Evolutionary conservation across 202 grass and related monocot species (phyloP).

Genomic region (Digitaria exilis): DNA sequence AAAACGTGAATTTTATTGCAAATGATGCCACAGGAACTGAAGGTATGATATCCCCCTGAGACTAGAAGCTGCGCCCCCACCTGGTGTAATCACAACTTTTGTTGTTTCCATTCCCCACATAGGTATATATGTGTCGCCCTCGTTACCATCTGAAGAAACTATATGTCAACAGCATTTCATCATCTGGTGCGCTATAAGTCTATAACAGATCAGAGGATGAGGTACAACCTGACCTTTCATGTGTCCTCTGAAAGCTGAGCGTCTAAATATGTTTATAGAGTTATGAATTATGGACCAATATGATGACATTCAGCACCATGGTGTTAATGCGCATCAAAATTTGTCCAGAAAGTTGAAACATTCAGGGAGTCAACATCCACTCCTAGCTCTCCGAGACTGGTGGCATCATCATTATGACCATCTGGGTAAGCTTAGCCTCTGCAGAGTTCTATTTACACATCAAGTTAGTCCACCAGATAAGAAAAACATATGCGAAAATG

Average conservation of each 20-base stretch:
- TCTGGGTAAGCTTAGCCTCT: neutral
- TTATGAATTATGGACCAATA: neutral
- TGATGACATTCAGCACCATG: conserved; percentile 1
- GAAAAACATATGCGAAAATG: too few species aligned
- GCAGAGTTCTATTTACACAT: conserved; percentile 1
- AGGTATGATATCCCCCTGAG: conserved; percentile 6
- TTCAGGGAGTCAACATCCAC: neutral
- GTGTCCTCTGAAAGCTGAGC: neutral
- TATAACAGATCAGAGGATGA: conserved; percentile 26
- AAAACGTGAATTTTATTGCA: neutral
- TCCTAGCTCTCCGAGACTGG: neutral
- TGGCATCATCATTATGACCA: neutral
- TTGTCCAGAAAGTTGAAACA: neutral
- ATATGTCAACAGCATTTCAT: conserved; percentile 49
- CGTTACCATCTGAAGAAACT: conserved; percentile 41
- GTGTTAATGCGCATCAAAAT: neutral
- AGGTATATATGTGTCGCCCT: neutral
- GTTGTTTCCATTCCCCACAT: conserved; percentile 1
- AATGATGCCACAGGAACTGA: too few species aligned
- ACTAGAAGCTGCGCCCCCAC: conserved; percentile 10
- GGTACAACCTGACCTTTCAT: conserved; percentile 1
- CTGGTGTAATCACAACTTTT: neutral
- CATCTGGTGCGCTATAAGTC: conserved; percentile 15
- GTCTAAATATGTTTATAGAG: neutral
- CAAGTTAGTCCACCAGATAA: neutral